These are phyloP conservation scores for Sphaerulina vaccinii DNA, from an alignment of 2,329 filamentous ascomycete genomes.

Conservation along the genomic window DNA sequence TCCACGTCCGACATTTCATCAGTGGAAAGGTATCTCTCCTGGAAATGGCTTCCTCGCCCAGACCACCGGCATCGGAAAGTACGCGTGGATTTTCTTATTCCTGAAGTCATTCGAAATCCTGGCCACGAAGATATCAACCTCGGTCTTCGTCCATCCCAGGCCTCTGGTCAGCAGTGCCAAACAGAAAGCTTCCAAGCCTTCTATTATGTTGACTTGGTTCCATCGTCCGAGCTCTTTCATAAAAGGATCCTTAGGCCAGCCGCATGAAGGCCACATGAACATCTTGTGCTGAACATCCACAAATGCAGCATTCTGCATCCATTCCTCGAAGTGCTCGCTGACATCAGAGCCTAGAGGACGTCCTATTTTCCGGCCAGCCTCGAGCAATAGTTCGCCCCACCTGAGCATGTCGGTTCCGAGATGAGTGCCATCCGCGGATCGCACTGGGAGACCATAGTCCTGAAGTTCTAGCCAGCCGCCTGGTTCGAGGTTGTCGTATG, in stretches of 20 bases:
- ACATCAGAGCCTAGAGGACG: constrained; percentile 43
- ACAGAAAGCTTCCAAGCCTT: constrained; percentile 45
- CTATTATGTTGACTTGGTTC: constrained; percentile 44
- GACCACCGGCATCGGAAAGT: constrained; percentile 41
- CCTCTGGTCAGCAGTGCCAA: constrained; percentile 44
- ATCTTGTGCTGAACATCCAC: constrained; percentile 43
- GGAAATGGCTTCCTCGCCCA: constrained; percentile 36
- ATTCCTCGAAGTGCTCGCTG: constrained; percentile 39
- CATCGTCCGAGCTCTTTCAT: constrained; percentile 52
- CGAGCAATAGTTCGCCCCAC: constrained; percentile 40
- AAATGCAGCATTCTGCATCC: constrained; percentile 45
- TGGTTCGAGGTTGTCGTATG: constrained; percentile 52
- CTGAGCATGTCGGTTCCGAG: constrained; percentile 34
- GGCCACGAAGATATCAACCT: constrained; percentile 46
- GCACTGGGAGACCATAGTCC: constrained; percentile 46
- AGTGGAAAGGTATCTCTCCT: constrained; percentile 22
- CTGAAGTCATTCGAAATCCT: constrained; percentile 37
- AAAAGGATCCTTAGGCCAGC: constrained; percentile 50
- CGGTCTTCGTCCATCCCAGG: constrained; percentile 44
- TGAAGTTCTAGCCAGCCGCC: constrained; percentile 55
- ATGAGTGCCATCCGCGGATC: constrained; percentile 41
- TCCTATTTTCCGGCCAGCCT: constrained; percentile 43
- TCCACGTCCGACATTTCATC: constrained; percentile 97
- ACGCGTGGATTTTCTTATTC: constrained; percentile 39
- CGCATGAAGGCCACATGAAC: constrained; percentile 44